Evolutionary conservation across 345 rosid genomes (phyloP), one percentile per base, ranked within the genome.

Genomic region (Lepidium sativum): DNA sequence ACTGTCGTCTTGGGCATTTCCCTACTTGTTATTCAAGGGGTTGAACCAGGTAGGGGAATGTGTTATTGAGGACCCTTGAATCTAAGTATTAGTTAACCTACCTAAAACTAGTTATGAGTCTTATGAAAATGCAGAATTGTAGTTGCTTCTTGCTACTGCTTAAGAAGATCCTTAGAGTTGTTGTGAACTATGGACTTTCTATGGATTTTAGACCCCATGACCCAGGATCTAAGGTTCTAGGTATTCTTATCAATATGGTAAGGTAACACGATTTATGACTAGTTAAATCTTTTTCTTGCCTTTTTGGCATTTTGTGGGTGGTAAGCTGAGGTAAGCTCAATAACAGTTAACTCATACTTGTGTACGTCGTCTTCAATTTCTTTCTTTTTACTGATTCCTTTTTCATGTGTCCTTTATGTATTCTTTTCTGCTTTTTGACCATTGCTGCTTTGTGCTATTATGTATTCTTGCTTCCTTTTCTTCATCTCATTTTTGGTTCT

Each of bases 11-110:
- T 52, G 47, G 57, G 56, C 51, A 56, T 62, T 64, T 73, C 72
- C 60, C 68, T 76, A 52, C 71, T 60, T 72, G 69, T 72, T 75
- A 65, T 65, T 72, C 20, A 72, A 75, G 72, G 78, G 78, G 74
- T 73, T 80, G 75, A 72, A 63, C 65, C 73, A 68, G 77, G 77
- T 67, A 78, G 79, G 76, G 69, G 68, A 69, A 29, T 32, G 52
- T 68, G 42, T 52, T 51, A 25, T 9, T 58, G 80, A 72, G 50
- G 71, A 63, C 71, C 77, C 61, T 23, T 5, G 72, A 75, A 68
- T 73, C 70, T 48, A 60, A 68, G 35, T 43, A 18, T 68, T 52
- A 54, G 68, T 60, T 34, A 25, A 44, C 53, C 20, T 43, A 33
- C 25, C 21, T 41, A 39, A 60, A 33, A 29, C 8, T 63, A 63